These are phyloP conservation scores for Lipomyces yarrowii DNA, from an alignment of 1,139 yeast species.

Conservation along the genomic window DNA sequence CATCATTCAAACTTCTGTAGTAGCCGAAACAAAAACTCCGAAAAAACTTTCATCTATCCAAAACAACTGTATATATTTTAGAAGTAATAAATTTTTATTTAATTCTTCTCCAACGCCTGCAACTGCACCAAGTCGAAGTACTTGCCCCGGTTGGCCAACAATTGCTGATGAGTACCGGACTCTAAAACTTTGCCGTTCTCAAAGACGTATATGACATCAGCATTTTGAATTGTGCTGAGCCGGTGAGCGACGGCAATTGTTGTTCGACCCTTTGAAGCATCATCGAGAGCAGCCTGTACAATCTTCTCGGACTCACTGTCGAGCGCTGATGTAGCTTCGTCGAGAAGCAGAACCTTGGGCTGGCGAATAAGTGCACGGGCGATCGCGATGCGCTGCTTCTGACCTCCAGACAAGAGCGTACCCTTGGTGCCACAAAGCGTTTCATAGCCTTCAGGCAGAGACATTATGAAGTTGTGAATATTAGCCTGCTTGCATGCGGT, in stretches of 20 bases:
- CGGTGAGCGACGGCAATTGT: conserved; percentile 85
- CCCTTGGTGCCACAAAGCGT: conserved; percentile 81
- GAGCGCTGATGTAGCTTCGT: conserved; percentile 79
- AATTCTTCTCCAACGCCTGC: conserved; percentile 26
- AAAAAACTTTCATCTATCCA: neutral
- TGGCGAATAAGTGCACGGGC: conserved; percentile 67
- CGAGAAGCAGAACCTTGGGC: conserved; percentile 59
- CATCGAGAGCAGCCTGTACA: conserved; percentile 65
- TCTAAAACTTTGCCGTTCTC: conserved; percentile 73
- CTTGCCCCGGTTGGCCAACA: conserved; percentile 43
- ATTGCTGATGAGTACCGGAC: conserved; percentile 54
- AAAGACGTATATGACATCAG: conserved; percentile 85
- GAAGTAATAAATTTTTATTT: neutral
- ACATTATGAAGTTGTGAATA: conserved; percentile 71
- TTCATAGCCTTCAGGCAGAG: conserved; percentile 82
- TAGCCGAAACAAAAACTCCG: neutral
- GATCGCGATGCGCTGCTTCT: conserved; percentile 75
- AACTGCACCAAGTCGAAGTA: conserved; percentile 46
- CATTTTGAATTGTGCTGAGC: conserved; percentile 86
- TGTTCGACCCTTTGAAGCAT: conserved; percentile 64
- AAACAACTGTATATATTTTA: neutral
- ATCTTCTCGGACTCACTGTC: conserved; percentile 76
- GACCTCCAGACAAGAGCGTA: conserved; percentile 73
- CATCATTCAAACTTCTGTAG: neutral
- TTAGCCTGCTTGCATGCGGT: conserved; percentile 77